These are phyloP conservation scores for Fraxinus greggii DNA, from an alignment of 305 asterid genomes.

Conservation along the genomic window DNA sequence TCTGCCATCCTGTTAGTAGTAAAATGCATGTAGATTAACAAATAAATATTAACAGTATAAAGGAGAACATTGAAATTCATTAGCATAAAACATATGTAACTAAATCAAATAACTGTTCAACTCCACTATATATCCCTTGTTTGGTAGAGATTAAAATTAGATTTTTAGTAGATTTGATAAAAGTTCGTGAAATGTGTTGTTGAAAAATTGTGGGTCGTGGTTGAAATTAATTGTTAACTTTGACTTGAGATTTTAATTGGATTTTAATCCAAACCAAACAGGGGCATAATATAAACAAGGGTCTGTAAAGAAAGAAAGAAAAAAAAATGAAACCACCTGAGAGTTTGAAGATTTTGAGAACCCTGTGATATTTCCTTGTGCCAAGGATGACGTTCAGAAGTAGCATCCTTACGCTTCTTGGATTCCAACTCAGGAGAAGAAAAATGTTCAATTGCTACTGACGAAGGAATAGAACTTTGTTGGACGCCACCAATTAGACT, in stretches of 20 bases:
- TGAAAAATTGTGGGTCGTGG: neutral
- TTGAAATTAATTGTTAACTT: too few relatives aligned
- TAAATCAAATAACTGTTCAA: slow-evolving; percentile 3
- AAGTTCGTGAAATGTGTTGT: neutral
- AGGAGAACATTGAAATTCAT: neutral
- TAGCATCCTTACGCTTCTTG: slow-evolving; percentile 64
- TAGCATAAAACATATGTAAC: neutral
- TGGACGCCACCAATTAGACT: slow-evolving; percentile 34
- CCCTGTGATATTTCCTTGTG: slow-evolving; percentile 56
- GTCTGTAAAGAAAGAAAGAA: neutral
- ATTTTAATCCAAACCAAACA: too few relatives aligned
- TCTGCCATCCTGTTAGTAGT: slow-evolving; percentile 55
- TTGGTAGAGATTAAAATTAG: neutral
- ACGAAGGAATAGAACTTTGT: slow-evolving; percentile 35
- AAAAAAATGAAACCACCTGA: slow-evolving; percentile 45
- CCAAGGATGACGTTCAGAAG: slow-evolving; percentile 66
- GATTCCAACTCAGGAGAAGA: slow-evolving; percentile 47
- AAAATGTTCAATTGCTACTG: slow-evolving; percentile 36
- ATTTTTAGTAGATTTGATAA: neutral
- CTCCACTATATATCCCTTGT: neutral
- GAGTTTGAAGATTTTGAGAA: slow-evolving; percentile 37
- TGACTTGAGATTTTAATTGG: too few relatives aligned
- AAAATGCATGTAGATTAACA: slow-evolving; percentile 27
- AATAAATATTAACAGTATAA: slow-evolving; percentile 17
- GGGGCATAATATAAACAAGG: neutral